Base-by-base conservation (phyloP, 2,329 filamentous ascomycete genomes). In the Trichoderma oligosporum region DNA sequence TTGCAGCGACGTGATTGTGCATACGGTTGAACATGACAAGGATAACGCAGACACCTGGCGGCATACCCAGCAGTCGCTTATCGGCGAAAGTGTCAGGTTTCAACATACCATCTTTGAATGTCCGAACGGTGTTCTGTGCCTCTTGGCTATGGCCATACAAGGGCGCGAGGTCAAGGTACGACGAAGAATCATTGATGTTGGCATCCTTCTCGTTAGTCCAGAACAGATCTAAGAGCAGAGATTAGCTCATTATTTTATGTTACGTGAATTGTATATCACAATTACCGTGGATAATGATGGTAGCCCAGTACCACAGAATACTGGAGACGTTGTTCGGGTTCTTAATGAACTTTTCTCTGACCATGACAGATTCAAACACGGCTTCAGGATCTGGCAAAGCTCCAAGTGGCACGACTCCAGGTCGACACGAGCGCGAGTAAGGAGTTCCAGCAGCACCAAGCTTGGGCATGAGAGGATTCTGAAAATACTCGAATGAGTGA, bases 1-100 rank as follows among this genome's bases (percentile, higher is more conserved):
- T 87, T 54, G 85, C 82, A 1, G 89, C 91, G 0, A 91, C 83
- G 62, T 94, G 81, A 72, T 97, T 97, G 73, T 97, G 93, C 73
- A 95, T 95, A 22, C 85, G 82, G 65, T 87, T 87, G 73, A 91
- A 86, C 87, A 91, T 90, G 70, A 92, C 80, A 25, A 92, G 73
- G 3, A 92, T 66, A 4, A 89, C 84, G 56, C 83, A 81, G 4
- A 88, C 86, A 11, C 87, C 87, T 0, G 89, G 86, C 0, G 88
- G 89, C 65, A 89, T 86, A 8, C 83, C 86, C 22, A 86, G 72
- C 2, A 91, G 74, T 54, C 88, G 80, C 70, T 85, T 84, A 66
- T 91, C 87, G 2, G 86, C 83, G 62, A 88, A 92, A 7, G 78
- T 76, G 64, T 93, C 89, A 0, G 85, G 79, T 74, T 92, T 91